phyloP scores from a whole-genome alignment of 2,329 filamentous ascomycete genomes.

The Orbilia quercus region DNA sequence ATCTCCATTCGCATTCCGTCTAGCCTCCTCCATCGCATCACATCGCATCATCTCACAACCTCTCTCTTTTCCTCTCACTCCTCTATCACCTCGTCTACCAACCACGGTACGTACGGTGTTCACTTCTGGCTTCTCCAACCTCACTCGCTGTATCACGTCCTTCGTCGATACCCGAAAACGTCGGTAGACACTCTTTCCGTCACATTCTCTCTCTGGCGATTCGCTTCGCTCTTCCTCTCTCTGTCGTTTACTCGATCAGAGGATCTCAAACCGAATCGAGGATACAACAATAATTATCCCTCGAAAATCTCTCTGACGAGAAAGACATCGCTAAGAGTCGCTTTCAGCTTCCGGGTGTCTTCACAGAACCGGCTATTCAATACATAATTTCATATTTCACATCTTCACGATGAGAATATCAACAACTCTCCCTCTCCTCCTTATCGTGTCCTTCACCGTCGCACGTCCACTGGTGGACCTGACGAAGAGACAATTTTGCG shows the following conservation, averaged over 20 bases:
- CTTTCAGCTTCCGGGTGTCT: conserved; percentile 1
- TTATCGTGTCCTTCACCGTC: conserved; percentile 35
- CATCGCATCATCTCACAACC: conserved; percentile 11
- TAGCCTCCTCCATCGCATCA: conserved; percentile 30
- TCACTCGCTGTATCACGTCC: conserved; percentile 28
- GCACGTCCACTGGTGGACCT: conserved; percentile 54
- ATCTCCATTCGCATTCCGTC: conserved; percentile 31
- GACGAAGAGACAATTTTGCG: conserved; percentile 48
- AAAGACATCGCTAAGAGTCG: neutral
- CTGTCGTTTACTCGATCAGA: conserved; percentile 30
- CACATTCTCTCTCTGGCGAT: conserved; percentile 31
- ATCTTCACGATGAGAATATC: conserved; percentile 49
- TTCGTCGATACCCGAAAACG: conserved; percentile 12
- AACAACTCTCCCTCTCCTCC: conserved; percentile 28
- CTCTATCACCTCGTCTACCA: too few species aligned
- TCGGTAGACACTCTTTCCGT: conserved; percentile 19
- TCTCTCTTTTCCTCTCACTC: conserved; percentile 31
- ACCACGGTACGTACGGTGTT: neutral
- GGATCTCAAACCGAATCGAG: neutral
- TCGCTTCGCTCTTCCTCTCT: conserved; percentile 42
- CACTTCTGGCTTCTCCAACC: conserved; percentile 4
- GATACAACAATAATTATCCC: neutral
- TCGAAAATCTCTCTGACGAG: neutral
- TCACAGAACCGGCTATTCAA: neutral
- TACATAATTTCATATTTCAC: neutral